Percentiles rank a stretch among this genome's conserved stretches.
Conservation (phyloP, 208 protist genomes). For the Leptomonas seymouri region DNA sequence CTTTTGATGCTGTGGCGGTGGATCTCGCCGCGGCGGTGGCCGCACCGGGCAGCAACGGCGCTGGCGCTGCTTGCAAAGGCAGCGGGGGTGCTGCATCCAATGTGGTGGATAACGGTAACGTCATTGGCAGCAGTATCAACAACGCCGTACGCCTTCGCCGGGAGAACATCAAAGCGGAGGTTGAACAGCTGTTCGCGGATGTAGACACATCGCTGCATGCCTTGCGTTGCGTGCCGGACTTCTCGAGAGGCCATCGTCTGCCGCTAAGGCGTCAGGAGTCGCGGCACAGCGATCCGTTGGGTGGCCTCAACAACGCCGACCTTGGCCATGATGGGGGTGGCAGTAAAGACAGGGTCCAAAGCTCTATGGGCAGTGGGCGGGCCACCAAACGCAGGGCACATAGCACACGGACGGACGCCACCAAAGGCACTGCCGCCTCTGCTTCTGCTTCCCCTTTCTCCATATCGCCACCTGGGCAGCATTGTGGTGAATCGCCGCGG, state of each 20-base stretch:
- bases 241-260: constrained; percentile 5
- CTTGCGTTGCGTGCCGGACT: constrained; percentile 29
- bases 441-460: not conserved
- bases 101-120: not conserved
- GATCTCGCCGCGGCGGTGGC: constrained; percentile 8
- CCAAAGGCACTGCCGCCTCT: not conserved
- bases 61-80: not conserved
- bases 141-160: constrained; percentile 5
- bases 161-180: constrained; percentile 16
- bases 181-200: constrained; percentile 28
- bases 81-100: not conserved
- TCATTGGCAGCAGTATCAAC: not conserved
- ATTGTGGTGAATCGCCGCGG: constrained; percentile 11
- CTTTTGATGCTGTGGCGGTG: constrained; percentile 12
- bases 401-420: not conserved
- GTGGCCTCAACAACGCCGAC: constrained; percentile 12
- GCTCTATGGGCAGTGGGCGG: not conserved
- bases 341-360: not conserved
- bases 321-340: constrained; percentile 1
- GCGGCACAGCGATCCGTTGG: constrained; percentile 15
- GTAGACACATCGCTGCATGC: constrained; percentile 32
- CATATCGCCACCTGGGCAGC: too few species aligned
- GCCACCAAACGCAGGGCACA: constrained; percentile 1
- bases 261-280: constrained; percentile 2
- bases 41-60: not conserved